Conservation (phyloP, 2,329 filamentous ascomycete species). For the Pseudocercospora crystallina region DNA sequence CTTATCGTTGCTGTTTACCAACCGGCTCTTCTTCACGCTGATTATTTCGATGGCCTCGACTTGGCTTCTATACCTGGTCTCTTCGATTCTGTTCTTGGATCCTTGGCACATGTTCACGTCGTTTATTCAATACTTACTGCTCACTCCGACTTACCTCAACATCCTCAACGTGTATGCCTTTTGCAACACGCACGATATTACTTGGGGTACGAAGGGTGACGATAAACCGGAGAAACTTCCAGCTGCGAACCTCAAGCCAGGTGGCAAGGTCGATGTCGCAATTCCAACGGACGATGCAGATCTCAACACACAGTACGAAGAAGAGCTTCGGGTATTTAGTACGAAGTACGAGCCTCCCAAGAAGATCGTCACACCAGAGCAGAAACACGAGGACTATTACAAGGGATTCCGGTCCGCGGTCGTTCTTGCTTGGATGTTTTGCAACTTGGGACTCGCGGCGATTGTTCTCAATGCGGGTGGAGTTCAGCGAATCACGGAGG, state of each 20-base stretch:
- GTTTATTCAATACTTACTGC: constrained; percentile 88
- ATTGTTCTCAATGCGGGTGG: constrained; percentile 67
- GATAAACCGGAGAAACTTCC: constrained; percentile 91
- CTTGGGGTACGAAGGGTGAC: constrained; percentile 97
- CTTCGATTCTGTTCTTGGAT: constrained; percentile 92
- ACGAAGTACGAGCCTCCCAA: constrained; percentile 73
- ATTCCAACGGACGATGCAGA: constrained; percentile 88
- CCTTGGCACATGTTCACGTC: constrained; percentile 99
- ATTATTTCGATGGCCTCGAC: constrained; percentile 91
- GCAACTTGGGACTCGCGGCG: constrained; percentile 84
- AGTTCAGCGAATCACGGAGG: constrained; percentile 24
- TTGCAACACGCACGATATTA: constrained; percentile 96
- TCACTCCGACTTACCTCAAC: constrained; percentile 96
- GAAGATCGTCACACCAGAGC: constrained; percentile 59
- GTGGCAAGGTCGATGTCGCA: constrained; percentile 88
- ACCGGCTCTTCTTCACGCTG: constrained; percentile 86
- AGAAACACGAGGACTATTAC: constrained; percentile 98
- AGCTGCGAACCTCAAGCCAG: constrained; percentile 84
- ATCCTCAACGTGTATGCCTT: constrained; percentile 99
- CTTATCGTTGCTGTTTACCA: constrained; percentile 73
- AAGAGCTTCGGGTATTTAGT: constrained; percentile 72
- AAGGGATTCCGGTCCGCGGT: constrained; percentile 90
- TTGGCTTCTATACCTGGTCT: constrained; percentile 88
- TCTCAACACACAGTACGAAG: constrained; percentile 90
- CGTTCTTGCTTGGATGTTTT: constrained; percentile 94